Base-by-base conservation (phyloP, 371 early-diverging fungal species). In the Mucor mucedo region DNA sequence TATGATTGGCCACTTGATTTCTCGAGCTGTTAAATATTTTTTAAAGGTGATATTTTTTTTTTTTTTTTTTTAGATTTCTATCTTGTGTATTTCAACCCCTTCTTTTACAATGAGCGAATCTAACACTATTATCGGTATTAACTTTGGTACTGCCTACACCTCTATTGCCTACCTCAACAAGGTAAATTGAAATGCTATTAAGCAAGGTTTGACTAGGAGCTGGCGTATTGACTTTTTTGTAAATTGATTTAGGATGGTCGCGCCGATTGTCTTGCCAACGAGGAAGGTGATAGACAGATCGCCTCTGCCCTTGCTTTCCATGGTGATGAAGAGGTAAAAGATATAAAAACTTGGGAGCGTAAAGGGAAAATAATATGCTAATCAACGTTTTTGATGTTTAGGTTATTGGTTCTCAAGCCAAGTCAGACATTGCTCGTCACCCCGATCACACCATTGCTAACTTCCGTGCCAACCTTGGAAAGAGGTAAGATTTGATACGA, bases 241-340 rank as follows among this genome's bases (percentile, higher is more conserved):
- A 68, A 79, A 81, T 7, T 29, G 29, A 3, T 65, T 44, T 72
- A 91, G 85, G 92, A 92, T 71, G 91, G 90, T 66, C 86, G 88
- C 69, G 87, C 90, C 62, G 95, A 96, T 69, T 89, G 94, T 74
- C 95, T 98, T 73, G 97, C 98, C 70, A 97, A 98, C 84, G 95
- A 94, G 75, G 98, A 98, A 75, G 98, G 98, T 80, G 96, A 96
- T 77, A 86, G 97, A 72, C 91, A 92, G 79, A 95, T 95, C 69
- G 94, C 98, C 53, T 89, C 93, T 53, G 91, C 88, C 73, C 90
- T 97, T 58, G 95, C 96, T 68, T 95, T 94, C 87, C 88, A 92
- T n/a, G 92, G 89, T 54, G 89, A 90, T 57, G 97, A 96, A 73
- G 93, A 91, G 79, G 91, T 89, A 69, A 60, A 50, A 29, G 7